These are phyloP conservation scores for Cyclotella choctawhatcheeana DNA, from an alignment of 108 stramenopile species.

Conservation along the genomic window DNA sequence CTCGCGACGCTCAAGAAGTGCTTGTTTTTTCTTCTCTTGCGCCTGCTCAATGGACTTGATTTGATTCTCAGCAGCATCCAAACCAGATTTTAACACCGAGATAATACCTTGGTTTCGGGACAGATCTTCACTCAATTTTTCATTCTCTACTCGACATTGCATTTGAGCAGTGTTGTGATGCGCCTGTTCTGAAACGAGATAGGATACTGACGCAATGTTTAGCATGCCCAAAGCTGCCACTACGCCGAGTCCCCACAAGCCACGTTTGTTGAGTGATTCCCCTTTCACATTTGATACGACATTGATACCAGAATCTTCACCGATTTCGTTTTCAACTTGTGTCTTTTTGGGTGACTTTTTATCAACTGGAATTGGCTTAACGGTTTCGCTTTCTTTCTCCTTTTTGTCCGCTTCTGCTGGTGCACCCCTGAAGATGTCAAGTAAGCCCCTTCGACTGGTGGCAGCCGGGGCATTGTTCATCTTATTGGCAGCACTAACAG, in stretches of 20 bases:
- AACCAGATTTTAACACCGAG: slow-evolving; percentile 17
- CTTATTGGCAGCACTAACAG: background rate
- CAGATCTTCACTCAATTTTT: slow-evolving; percentile 16
- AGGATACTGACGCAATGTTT: slow-evolving; percentile 10
- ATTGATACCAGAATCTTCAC: background rate
- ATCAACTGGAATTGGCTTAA: too few species aligned
- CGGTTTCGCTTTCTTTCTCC: background rate
- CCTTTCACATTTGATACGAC: background rate
- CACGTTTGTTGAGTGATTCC: background rate
- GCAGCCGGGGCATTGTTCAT: background rate
- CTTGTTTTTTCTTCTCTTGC: background rate
- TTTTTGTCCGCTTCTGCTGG: slow-evolving; percentile 3
- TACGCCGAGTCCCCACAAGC: background rate
- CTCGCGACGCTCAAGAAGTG: background rate
- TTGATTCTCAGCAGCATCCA: slow-evolving; percentile 16
- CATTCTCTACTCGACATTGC: slow-evolving; percentile 9
- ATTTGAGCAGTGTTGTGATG: slow-evolving; percentile 14
- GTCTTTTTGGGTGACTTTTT: background rate
- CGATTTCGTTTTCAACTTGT: background rate
- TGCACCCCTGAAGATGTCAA: background rate
- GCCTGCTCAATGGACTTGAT: slow-evolving; percentile 20
- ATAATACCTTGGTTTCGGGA: slow-evolving; percentile 6
- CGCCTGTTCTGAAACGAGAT: slow-evolving; percentile 8
- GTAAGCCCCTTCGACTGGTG: background rate
- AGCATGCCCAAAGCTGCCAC: background rate